phyloP scores from a whole-genome alignment of 2,329 filamentous ascomycete genomes.

The Penicillium sp. region DNA sequence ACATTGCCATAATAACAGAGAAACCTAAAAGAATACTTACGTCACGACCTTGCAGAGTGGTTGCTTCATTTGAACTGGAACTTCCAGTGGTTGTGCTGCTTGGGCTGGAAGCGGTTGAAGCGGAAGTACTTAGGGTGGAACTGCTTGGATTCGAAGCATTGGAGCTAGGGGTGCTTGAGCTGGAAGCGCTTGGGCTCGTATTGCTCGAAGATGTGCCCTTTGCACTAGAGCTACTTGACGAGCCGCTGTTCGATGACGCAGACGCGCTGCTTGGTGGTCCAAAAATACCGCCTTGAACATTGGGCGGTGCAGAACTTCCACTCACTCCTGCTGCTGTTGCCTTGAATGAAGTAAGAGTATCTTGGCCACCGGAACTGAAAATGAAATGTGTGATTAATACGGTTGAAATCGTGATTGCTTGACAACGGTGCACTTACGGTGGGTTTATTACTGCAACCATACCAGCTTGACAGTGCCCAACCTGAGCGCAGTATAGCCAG shows the following conservation, averaged over 20 bases:
- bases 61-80: neutral
- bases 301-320: slow-evolving; percentile 4
- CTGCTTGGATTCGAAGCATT: neutral
- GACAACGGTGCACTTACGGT: slow-evolving; percentile 17
- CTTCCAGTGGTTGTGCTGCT: too few relatives aligned
- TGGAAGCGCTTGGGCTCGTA: neutral
- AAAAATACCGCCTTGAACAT: slow-evolving; percentile 7
- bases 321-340: slow-evolving; percentile 4
- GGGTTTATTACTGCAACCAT: slow-evolving; percentile 78
- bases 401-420: neutral
- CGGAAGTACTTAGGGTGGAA: too few relatives aligned
- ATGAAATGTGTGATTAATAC: neutral
- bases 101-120: too few relatives aligned
- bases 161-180: neutral
- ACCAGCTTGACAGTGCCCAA: slow-evolving; percentile 68
- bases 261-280: slow-evolving; percentile 1
- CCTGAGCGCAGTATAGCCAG: slow-evolving; percentile 78
- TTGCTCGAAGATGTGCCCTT: neutral
- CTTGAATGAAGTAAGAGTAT: slow-evolving; percentile 11
- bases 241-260: neutral
- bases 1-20: neutral
- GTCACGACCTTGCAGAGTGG: neutral
- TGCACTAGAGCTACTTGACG: neutral
- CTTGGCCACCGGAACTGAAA: slow-evolving; percentile 5
- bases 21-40: neutral